Conservation (phyloP, 805 yeast species). For the Grigorovia yakushimaensis region DNA sequence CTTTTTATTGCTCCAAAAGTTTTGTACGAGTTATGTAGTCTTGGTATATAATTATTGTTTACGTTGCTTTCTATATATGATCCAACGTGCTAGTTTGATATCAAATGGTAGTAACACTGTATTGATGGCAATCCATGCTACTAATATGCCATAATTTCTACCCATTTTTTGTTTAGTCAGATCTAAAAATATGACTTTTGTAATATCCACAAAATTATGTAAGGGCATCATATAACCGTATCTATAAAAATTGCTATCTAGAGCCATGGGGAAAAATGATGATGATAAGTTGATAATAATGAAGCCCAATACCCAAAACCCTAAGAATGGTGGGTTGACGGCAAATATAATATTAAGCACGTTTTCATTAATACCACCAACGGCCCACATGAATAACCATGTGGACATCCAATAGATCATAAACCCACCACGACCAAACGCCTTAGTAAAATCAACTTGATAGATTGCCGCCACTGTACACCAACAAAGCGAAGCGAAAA, state of each 20-base stretch:
- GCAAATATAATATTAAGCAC: conserved; percentile 43
- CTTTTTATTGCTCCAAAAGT: no score
- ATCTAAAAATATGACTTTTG: conserved; percentile 49
- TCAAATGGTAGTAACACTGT: conserved; percentile 37
- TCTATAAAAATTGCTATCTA: conserved; percentile 45
- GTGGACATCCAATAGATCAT: conserved; percentile 64
- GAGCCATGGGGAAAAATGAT: conserved; percentile 55
- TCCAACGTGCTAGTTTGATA: conserved; percentile 22
- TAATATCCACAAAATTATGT: conserved; percentile 53
- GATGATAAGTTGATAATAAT: conserved; percentile 61
- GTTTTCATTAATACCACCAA: conserved; percentile 68
- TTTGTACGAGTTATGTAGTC: no score
- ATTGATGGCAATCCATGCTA: conserved; percentile 51
- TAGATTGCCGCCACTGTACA: conserved; percentile 56
- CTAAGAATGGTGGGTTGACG: conserved; percentile 50
- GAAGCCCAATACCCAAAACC: conserved; percentile 64
- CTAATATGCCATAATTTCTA: conserved; percentile 47
- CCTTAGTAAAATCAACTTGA: conserved; percentile 47
- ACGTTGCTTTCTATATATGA: conserved; percentile 21
- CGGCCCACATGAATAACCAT: conserved; percentile 61
- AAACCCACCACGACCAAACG: conserved; percentile 65
- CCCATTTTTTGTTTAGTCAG: conserved; percentile 50
- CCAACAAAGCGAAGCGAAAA: conserved; percentile 49
- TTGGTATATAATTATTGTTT: background rate
- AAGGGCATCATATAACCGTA: conserved; percentile 64